phyloP scores from a whole-genome alignment of 345 rosid species.

The Eucalyptus pumila region DNA sequence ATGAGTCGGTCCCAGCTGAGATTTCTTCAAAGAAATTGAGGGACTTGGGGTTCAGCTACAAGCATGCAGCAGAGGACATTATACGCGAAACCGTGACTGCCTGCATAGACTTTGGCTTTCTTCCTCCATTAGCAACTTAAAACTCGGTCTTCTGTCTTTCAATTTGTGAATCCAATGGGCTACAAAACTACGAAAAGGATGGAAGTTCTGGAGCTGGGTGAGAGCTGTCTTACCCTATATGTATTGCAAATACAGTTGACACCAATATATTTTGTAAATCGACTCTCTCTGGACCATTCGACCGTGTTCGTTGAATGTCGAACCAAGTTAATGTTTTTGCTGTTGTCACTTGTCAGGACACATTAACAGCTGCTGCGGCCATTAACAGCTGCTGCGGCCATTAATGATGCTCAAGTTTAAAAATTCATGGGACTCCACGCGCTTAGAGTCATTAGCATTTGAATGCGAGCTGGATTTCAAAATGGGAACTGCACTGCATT shows the following conservation, averaged over 20 bases:
- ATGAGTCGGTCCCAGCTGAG: slow-evolving; percentile 15
- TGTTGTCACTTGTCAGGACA: neutral
- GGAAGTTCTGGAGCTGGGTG: neutral
- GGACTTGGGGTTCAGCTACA: slow-evolving; percentile 50
- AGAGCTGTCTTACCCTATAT: neutral
- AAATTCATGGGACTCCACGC: neutral
- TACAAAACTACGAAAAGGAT: neutral
- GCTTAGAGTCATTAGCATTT: neutral
- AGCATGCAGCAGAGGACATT: slow-evolving; percentile 42
- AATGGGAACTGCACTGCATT: neutral
- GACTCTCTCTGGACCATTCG: neutral
- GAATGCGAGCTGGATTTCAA: neutral
- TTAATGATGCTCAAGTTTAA: neutral
- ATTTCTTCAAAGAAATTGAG: slow-evolving; percentile 66
- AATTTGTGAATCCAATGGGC: neutral
- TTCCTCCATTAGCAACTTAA: neutral
- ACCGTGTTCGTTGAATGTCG: neutral
- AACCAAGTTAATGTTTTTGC: neutral
- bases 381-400: neutral
- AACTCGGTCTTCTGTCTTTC: neutral
- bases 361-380: neutral
- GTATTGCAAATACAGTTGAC: neutral
- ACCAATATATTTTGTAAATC: neutral
- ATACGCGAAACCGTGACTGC: slow-evolving; percentile 29
- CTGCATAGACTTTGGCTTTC: slow-evolving; percentile 25